These are phyloP conservation scores for Saccharomycopsis malanga DNA, from an alignment of 805 yeast genomes.

Conservation along the genomic window DNA sequence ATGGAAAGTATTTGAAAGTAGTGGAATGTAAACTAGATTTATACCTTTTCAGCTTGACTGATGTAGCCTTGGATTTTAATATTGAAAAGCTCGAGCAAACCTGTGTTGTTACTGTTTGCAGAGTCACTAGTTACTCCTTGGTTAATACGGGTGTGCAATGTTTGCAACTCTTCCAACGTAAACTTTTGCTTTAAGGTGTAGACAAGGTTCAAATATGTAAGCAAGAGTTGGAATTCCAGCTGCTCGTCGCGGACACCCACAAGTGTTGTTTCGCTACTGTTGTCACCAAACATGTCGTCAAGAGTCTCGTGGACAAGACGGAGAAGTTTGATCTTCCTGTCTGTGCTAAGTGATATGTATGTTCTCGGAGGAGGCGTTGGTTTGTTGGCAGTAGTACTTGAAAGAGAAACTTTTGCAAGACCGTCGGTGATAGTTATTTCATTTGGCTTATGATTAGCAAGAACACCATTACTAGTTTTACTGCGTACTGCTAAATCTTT, in stretches of 20 bases:
- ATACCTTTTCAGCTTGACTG: no score
- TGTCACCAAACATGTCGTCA: conserved; percentile 30
- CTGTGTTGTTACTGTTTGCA: background rate
- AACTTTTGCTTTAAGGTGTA: conserved; percentile 9
- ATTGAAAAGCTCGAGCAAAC: background rate
- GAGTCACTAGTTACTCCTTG: background rate
- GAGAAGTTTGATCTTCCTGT: conserved; percentile 37
- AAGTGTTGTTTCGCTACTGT: conserved; percentile 1
- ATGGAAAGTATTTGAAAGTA: no score
- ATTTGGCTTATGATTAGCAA: background rate
- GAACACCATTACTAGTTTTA: conserved; percentile 12
- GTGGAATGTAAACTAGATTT: no score
- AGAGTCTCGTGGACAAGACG: conserved; percentile 35
- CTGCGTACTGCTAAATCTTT: conserved; percentile 52
- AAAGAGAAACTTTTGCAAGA: conserved; percentile 11
- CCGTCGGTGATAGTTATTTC: conserved; percentile 12
- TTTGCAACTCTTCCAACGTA: background rate
- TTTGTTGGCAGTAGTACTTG: background rate
- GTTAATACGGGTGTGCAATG: background rate
- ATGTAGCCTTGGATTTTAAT: background rate
- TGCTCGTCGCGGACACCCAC: conserved; percentile 15
- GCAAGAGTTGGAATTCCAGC: conserved; percentile 35
- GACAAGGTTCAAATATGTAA: conserved; percentile 52
- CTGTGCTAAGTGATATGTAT: conserved; percentile 38
- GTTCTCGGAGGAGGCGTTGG: conserved; percentile 32